Conservation (phyloP, 2,329 filamentous ascomycete genomes). For the Fusarium sp. region DNA sequence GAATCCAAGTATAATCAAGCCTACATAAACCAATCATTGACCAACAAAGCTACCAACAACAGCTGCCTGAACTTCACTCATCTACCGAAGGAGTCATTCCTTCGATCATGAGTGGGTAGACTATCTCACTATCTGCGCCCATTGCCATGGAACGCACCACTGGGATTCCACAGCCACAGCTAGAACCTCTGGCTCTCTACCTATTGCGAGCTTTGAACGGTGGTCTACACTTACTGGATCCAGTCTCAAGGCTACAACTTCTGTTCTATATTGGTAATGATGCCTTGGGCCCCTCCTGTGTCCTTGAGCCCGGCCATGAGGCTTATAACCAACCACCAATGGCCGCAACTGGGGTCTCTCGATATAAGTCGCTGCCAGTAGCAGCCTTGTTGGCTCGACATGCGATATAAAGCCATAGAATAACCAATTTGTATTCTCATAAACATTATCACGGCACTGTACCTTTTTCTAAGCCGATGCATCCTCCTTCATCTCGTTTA, state of each 20-base stretch:
- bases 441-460: neutral
- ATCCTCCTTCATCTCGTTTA: conserved; percentile 38
- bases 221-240: neutral
- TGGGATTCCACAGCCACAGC: conserved; percentile 31
- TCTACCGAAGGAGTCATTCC: conserved; percentile 18
- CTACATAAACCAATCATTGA: neutral
- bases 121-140: neutral
- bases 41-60: neutral
- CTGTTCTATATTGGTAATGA: conserved; percentile 1
- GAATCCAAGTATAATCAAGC: neutral
- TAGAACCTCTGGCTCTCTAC: conserved; percentile 2
- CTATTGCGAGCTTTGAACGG: neutral
- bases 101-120: conserved; percentile 1
- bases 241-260: neutral
- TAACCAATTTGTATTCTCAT: neutral
- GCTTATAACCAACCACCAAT: conserved; percentile 30
- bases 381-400: neutral
- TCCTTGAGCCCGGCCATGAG: conserved; percentile 23
- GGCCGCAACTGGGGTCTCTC: conserved; percentile 29
- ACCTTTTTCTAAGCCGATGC: conserved; percentile 32
- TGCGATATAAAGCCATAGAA: conserved; percentile 33
- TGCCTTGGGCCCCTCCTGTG: conserved; percentile 29
- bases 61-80: conserved; percentile 3
- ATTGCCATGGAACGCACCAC: conserved; percentile 1
- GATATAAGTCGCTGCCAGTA: conserved; percentile 1